Percentiles rank a stretch among this genome's conserved stretches.
Conservation (phyloP, 78 protist genomes). For the Dictyostelium purpureum region DNA sequence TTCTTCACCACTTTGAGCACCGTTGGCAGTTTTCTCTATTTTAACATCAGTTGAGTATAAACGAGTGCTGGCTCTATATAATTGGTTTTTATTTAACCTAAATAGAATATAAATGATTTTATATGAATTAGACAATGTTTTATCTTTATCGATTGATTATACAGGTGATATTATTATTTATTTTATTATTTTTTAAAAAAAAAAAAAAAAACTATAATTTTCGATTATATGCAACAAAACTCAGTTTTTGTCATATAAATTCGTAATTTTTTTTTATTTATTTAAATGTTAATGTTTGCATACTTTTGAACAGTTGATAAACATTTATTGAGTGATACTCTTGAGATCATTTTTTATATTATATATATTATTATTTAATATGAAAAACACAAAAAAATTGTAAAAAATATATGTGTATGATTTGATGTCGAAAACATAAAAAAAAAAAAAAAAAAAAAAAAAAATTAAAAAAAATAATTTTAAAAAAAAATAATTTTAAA, state of each 20-base stretch:
- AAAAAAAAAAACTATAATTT: neutral
- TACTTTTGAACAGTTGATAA: constrained; percentile 5
- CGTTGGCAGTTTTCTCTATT: neutral
- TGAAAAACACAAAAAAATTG: neutral
- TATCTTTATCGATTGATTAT: neutral
- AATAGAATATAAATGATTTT: neutral
- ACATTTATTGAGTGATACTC: constrained; percentile 16
- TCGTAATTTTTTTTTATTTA: neutral
- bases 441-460: neutral
- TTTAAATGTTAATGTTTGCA: neutral
- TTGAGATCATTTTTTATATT: constrained; percentile 12
- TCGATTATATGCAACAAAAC: neutral
- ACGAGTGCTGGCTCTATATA: neutral
- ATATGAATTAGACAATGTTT: neutral
- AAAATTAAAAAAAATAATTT: too few relatives aligned
- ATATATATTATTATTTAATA: neutral
- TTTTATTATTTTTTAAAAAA: neutral
- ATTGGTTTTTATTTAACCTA: neutral
- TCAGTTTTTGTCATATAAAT: too few relatives aligned
- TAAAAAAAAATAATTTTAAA: neutral
- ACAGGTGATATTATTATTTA: neutral
- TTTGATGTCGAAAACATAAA: neutral
- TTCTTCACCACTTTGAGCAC: neutral
- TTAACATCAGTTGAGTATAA: neutral
- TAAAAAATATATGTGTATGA: too few relatives aligned